Percentiles rank a stretch among this genome's conserved stretches.
phyloP scores from a whole-genome alignment of 768 basidiomycete genomes.

The Lactifluus pinguis region DNA sequence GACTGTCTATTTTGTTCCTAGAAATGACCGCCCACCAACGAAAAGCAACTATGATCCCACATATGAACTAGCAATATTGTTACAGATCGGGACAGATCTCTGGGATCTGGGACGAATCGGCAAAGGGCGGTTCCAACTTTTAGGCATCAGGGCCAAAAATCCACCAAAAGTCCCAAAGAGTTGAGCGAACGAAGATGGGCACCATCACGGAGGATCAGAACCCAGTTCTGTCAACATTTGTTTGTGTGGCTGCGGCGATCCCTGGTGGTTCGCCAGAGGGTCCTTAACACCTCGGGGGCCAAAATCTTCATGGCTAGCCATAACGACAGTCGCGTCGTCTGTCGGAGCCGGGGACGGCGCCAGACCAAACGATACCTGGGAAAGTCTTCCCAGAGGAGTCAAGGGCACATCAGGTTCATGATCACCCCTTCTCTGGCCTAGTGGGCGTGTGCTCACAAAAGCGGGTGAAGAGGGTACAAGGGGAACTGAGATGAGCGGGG shows the following conservation, averaged over 20 bases:
- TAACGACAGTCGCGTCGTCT: not conserved
- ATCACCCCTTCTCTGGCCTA: not conserved
- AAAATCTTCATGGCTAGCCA: not conserved
- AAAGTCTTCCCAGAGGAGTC: conserved; percentile 2
- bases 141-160: not conserved
- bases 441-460: not conserved
- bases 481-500: not conserved
- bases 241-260: no score
- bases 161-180: not conserved
- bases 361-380: not conserved
- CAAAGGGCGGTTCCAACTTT: no score
- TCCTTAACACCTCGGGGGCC: not conserved
- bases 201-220: not conserved
- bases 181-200: not conserved
- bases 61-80: no score
- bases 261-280: not conserved
- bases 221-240: not conserved
- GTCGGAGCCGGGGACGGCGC: not conserved
- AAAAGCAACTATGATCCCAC: not conserved
- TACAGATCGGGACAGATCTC: not conserved
- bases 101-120: not conserved
- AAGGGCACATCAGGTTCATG: conserved; percentile 11
- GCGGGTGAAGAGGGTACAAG: not conserved
- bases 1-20: not conserved
- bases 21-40: not conserved